Base-by-base conservation (phyloP, 129 eudicot genomes). In the Helianthus tuberosus region DNA sequence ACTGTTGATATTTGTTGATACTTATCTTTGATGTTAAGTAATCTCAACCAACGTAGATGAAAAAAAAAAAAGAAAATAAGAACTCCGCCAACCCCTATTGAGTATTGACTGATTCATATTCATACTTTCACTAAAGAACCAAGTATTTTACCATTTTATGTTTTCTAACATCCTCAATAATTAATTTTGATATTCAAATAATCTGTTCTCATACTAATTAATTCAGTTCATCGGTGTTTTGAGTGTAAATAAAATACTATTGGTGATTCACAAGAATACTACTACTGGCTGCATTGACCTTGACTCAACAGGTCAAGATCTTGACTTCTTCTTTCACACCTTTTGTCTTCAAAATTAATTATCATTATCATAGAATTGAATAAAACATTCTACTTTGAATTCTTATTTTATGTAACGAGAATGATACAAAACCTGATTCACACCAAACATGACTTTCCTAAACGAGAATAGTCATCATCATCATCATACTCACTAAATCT, bases 401-500 rank as follows among this genome's bases (percentile, higher is more conserved):
- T n/a, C n/a, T n/a, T n/a, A 0, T 23, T 47, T 13, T 8, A 8
- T 20, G 57, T 14, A 68, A 35, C 23, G 48, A 50, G 51, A 48
- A 32, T 62, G n/a, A 62, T 29, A 63, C n/a, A 63, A 29, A 63
- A 6, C 46, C 17, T 43, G 11, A 46, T 41, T 44, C 12, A 66
- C 71, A 20, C 25, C 25, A 57, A 66, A 46, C 7, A 17, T 25
- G 5, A 47, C 55, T 15, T 11, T 46, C 54, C 55, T 14, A 23
- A 52, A 52, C 53, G 52, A 8, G 43, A 52, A 20, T 20, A 20
- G 23, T 20, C 23, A 20, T 20, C 23, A n/a, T n/a, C n/a, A 35
- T 66, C 29, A 53, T 63, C 73, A 27, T 27, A 27, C 32, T 27
- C 32, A 69, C 83, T 84, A 76, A 52, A 59, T 43, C 70, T 60